Evolutionary conservation across 305 asterid genomes (phyloP).

Genomic region (Coffea humblotiana): DNA sequence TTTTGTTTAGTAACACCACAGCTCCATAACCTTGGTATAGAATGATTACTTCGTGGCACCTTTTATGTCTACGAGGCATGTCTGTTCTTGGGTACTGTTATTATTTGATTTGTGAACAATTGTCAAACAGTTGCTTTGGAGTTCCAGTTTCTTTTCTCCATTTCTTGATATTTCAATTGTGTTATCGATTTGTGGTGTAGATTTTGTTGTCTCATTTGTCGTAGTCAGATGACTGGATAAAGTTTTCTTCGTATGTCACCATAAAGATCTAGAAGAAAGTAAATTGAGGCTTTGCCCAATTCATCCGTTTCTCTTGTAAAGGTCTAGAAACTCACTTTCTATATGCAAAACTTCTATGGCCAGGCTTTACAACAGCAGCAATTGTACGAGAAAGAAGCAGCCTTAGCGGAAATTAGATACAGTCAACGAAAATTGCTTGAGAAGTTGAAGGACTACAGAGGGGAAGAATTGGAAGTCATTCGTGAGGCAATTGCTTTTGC

Average conservation of each 20-base stretch:
- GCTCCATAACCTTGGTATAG: background rate
- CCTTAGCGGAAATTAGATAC: constrained; percentile 66
- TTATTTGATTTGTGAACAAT: background rate
- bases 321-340: constrained; percentile 1
- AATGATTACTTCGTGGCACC: background rate
- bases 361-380: constrained; percentile 83
- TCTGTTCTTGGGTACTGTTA: background rate
- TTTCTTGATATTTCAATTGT: background rate
- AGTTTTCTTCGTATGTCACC: background rate
- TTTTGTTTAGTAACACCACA: background rate
- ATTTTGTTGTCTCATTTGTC: background rate
- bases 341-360: constrained; percentile 13
- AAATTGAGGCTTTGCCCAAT: background rate
- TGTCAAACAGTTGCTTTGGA: background rate
- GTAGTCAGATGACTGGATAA: background rate
- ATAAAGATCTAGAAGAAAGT: background rate
- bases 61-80: background rate
- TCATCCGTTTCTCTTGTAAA: background rate
- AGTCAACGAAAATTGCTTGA: constrained; percentile 76
- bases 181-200: background rate
- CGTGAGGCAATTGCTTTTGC: constrained; percentile 85
- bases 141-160: background rate
- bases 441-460: constrained; percentile 78
- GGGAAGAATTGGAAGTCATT: constrained; percentile 73
- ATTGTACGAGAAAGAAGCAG: constrained; percentile 80